A percentile compares a stretch with the other conserved stretches of the same genome.
These are phyloP conservation scores for Rhizopus arrhizus DNA, from an alignment of 371 early-diverging fungal species.

Conservation along the genomic window DNA sequence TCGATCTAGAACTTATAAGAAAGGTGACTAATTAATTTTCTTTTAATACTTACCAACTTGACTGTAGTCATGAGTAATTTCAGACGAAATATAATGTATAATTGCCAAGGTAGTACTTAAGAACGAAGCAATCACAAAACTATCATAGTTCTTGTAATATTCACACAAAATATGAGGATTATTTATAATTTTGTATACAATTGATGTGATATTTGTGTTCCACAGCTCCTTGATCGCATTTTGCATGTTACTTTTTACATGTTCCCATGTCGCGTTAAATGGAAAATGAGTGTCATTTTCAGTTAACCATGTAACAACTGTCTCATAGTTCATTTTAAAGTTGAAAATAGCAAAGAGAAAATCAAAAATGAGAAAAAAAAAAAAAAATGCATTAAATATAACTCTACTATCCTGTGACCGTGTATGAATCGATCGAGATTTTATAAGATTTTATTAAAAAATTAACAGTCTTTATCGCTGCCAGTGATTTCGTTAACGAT, in stretches of 20 bases:
- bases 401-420: background rate
- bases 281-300: conserved; percentile 9
- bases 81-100: conserved; percentile 36
- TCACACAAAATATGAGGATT: background rate
- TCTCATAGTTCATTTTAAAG: conserved; percentile 1
- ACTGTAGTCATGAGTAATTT: conserved; percentile 47
- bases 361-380: conserved; percentile 4
- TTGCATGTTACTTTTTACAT: conserved; percentile 9
- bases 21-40: background rate
- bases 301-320: background rate
- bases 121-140: conserved; percentile 27
- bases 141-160: conserved; percentile 27
- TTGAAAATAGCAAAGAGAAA: background rate
- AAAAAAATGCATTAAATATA: background rate
- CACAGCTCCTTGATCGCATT: conserved; percentile 5
- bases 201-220: conserved; percentile 5
- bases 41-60: conserved; percentile 49
- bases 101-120: conserved; percentile 15
- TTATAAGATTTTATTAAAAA: background rate
- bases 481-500: background rate
- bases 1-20: conserved; percentile 46
- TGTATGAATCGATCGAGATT: conserved; percentile 5
- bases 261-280: conserved; percentile 17
- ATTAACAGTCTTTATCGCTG: background rate
- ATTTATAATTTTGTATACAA: background rate